Percentiles rank a stretch among this genome's conserved stretches.
Evolutionary conservation across 2,329 filamentous ascomycete genomes (phyloP).

Genomic region (Aspergillus arachidicola): DNA sequence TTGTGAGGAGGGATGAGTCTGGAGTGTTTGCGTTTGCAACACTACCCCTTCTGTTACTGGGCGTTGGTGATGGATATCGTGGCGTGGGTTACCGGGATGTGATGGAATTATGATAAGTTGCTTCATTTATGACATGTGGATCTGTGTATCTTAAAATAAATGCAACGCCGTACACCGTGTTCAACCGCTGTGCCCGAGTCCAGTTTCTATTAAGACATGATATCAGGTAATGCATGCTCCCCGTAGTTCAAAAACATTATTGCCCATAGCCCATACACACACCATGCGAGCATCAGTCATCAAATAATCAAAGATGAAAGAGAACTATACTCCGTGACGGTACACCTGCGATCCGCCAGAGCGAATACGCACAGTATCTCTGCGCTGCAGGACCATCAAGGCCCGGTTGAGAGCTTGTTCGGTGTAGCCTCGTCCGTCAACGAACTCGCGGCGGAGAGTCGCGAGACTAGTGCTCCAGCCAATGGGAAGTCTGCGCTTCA

Average conservation of each 20-base stretch:
- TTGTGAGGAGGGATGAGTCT: background rate
- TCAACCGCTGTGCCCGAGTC: constrained; percentile 22
- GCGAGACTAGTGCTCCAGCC: constrained; percentile 93
- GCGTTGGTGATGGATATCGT: background rate
- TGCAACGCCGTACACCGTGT: constrained; percentile 23
- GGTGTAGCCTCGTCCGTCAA: constrained; percentile 85
- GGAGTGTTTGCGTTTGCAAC: background rate
- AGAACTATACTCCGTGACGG: constrained; percentile 46
- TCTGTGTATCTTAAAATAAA: constrained; percentile 9
- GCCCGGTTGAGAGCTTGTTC: constrained; percentile 85
- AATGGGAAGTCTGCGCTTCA: constrained; percentile 84
- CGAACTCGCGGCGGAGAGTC: constrained; percentile 85
- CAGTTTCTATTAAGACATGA: constrained; percentile 14
- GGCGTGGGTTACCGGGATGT: background rate
- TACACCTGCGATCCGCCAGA: constrained; percentile 54
- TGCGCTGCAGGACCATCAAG: constrained; percentile 79
- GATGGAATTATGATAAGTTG: background rate
- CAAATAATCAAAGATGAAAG: constrained; percentile 8
- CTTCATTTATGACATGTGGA: background rate
- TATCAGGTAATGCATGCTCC: constrained; percentile 13
- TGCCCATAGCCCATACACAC: constrained; percentile 7
- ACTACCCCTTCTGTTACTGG: background rate
- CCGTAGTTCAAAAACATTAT: constrained; percentile 7
- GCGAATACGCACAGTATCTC: constrained; percentile 68
- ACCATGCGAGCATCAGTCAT: constrained; percentile 13